Base-by-base conservation (phyloP, 1,139 yeast genomes). In the Pichia sorboxylosa region DNA sequence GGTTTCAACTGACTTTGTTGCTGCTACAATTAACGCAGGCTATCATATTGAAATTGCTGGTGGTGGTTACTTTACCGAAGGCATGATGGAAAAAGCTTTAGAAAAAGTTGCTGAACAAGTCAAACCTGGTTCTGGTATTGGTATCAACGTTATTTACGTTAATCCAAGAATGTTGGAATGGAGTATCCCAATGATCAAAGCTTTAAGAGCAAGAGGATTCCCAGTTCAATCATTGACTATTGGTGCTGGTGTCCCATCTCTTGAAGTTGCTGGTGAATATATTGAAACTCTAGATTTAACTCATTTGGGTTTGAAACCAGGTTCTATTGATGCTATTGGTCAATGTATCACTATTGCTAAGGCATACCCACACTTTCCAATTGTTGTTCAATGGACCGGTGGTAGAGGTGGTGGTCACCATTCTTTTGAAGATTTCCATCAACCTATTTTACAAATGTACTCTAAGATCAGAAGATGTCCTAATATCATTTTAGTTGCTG, bases 361-460 rank as follows among this genome's bases (percentile, higher is more conserved):
- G 57, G 87, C 94, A 33, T 93, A 87, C 62, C 98, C 98, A 47
- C 64, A 58, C 41, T 90, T 92, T 85, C 98, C 98, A 45, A 83
- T 90, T 52, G 87, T 90, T 37, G 66, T 90, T 50, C 98, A 90
- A 69, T 90, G 99, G 99, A 90, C 99, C 43, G 98, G 97, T 71
- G 99, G 99, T 59, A 87, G 99, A 73, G 99, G 96, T 65, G 99
- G 99, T 71, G 99, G 99, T 54, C 99, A 90, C 59, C 99, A 90
- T 62, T 87, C 97, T 37, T 90, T 77, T 55, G 99, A 90, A 68
- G 98, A 90, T 63, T 85, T 87, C 92, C 98, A 90, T 59, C 90
- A 87, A 54, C 98, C 98, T 48, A 73, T 90, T 49, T 64, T 90
- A 54, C 95, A 84, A 59, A 90, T 87, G 90, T 90, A 90, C 63